phyloP scores from a whole-genome alignment of 257 asterid species.

The Capsicum chinense region DNA sequence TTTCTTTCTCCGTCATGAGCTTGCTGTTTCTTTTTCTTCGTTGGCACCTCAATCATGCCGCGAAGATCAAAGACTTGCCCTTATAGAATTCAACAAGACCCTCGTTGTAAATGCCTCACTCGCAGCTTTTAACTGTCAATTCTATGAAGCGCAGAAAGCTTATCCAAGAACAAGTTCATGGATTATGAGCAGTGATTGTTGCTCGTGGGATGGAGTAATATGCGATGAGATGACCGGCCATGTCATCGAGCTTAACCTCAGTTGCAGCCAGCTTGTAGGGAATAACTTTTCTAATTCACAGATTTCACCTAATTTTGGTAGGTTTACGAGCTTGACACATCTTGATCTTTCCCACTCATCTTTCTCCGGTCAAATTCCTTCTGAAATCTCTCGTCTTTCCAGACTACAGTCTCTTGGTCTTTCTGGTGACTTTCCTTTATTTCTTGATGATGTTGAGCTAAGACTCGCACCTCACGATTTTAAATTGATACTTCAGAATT shows the following conservation, averaged over 20 bases:
- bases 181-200: constrained; percentile 34
- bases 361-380: constrained; percentile 37
- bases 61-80: constrained; percentile 1
- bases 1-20: neutral
- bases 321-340: constrained; percentile 5
- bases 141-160: neutral
- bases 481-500: constrained; percentile 34
- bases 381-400: constrained; percentile 21
- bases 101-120: constrained; percentile 1
- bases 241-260: constrained; percentile 38
- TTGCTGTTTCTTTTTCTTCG: neutral
- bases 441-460: neutral
- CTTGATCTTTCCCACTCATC: constrained; percentile 32
- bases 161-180: constrained; percentile 23
- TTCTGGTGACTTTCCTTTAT: neutral
- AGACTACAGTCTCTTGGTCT: constrained; percentile 21
- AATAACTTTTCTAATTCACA: constrained; percentile 28
- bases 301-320: constrained; percentile 17
- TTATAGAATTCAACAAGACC: constrained; percentile 31
- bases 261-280: constrained; percentile 35
- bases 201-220: constrained; percentile 36
- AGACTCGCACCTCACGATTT: constrained; percentile 27
- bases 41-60: neutral
- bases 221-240: constrained; percentile 32
- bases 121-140: neutral